Base-by-base conservation (phyloP, 2,329 filamentous ascomycete species). In the Apiospora malaysiana region DNA sequence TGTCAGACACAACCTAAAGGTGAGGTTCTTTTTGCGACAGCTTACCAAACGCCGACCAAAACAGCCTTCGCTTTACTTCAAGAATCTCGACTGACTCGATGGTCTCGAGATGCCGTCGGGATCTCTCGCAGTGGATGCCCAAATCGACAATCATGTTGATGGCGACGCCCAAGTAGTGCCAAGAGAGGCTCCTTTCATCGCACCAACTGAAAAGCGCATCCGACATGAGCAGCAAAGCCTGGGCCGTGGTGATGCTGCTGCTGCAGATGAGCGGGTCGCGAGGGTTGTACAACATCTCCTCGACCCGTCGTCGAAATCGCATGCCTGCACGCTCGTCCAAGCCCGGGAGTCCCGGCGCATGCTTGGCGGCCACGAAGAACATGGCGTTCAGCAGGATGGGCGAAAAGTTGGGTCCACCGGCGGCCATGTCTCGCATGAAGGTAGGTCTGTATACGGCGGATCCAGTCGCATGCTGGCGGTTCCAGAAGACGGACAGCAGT, bases 151-250 rank as follows among this genome's bases (percentile, higher is more conserved):
- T 79, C 79, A 90, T 85, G 12, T 86, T 82, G 71, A 89, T 87
- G 0, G 88, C 87, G 72, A 87, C 83, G 0, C 87, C 88, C 69
- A 86, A 83, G 71, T 90, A 90, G 6, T 89, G 74, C 88, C 88
- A 90, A 1, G 87, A 85, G 8, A 83, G 82, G 71, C 85, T 87
- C 45, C 83, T 79, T 73, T 88, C 83, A 68, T 85, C 84, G 25
- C 84, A 81, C 3, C 84, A 77, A 0, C 86, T 82, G 72, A 88
- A 88, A 0, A 88, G 76, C 0, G 85, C 84, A 65, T 83, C 85
- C 0, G 83, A 83, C 82, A 89, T 85, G 0, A 87, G 79, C 0
- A 89, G 78, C 43, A 89, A 73, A 0, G 85, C 87, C 73, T 88
- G 85, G 1, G 88, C 86, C 0, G 87, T 89, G 0, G 86, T 87